These are phyloP conservation scores for Asclepias syriaca DNA, from an alignment of 257 asterid genomes.

Conservation along the genomic window DNA sequence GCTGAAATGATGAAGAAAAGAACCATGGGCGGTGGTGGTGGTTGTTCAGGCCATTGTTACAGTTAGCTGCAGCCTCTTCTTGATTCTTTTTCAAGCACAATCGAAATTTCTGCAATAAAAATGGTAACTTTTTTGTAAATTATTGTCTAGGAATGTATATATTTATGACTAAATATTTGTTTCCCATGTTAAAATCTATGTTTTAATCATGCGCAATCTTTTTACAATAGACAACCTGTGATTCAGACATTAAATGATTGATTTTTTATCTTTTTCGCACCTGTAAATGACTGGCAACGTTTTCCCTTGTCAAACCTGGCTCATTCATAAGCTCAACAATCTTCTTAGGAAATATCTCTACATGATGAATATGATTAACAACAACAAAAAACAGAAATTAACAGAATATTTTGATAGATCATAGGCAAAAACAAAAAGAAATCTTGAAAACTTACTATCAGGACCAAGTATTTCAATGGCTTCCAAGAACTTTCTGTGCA, in stretches of 20 bases:
- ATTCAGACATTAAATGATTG: conserved; percentile 29
- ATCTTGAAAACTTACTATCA: conserved; percentile 38
- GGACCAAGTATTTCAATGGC: conserved; percentile 46
- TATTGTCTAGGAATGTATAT: too few relatives aligned
- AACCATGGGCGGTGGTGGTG: background rate
- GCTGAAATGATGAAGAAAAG: conserved; percentile 5
- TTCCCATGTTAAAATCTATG: conserved; percentile 13
- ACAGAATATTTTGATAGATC: too few relatives aligned
- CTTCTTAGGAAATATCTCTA: conserved; percentile 71
- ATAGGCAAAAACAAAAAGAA: background rate
- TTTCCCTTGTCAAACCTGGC: conserved; percentile 63
- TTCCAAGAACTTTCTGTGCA: conserved; percentile 57
- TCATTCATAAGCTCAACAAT: conserved; percentile 60
- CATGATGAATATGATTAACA: background rate
- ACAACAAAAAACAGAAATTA: background rate
- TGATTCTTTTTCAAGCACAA: conserved; percentile 35
- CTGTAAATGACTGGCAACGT: conserved; percentile 88
- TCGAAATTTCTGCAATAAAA: conserved; percentile 54
- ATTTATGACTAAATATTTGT: background rate
- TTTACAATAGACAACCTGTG: conserved; percentile 11
- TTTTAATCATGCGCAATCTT: conserved; percentile 18
- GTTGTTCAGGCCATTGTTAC: conserved; percentile 13
- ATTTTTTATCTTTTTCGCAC: conserved; percentile 26
- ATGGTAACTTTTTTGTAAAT: background rate
- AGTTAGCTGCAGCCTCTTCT: conserved; percentile 16